phyloP scores from a whole-genome alignment of 1,284 basidiomycete species.

The Heterobasidion parviporum region DNA sequence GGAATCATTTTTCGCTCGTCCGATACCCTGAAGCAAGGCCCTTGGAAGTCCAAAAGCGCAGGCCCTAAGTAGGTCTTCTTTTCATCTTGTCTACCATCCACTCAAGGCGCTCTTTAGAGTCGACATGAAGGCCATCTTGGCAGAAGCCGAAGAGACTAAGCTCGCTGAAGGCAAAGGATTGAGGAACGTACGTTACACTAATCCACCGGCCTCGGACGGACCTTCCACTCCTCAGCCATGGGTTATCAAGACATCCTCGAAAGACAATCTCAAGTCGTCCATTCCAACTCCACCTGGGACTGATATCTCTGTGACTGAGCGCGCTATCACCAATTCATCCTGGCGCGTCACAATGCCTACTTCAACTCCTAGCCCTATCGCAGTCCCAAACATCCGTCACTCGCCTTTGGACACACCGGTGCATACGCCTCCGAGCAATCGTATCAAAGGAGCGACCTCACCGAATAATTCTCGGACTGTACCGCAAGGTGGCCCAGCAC shows the following conservation, averaged over 20 bases:
- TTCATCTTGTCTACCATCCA: background rate
- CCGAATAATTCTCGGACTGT: background rate
- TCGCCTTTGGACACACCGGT: background rate
- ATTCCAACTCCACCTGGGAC: background rate
- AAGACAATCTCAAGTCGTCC: conserved; percentile 1
- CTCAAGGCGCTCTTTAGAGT: conserved; percentile 34
- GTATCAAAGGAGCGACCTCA: background rate
- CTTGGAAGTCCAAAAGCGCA: conserved; percentile 31
- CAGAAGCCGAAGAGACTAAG: conserved; percentile 47
- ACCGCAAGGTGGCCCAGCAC: background rate
- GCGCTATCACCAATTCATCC: background rate
- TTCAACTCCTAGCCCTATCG: background rate
- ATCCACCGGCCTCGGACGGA: too few relatives aligned
- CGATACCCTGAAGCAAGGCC: conserved; percentile 11
- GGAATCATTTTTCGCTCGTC: conserved; percentile 4
- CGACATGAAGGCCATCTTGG: conserved; percentile 84
- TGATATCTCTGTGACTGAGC: background rate
- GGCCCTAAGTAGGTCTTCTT: conserved; percentile 24
- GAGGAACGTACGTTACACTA: too few relatives aligned
- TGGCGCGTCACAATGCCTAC: background rate
- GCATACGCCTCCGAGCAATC: conserved; percentile 2
- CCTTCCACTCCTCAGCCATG: background rate
- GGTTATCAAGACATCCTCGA: conserved; percentile 5
- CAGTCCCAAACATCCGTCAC: background rate
- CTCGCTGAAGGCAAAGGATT: background rate